phyloP scores from a whole-genome alignment of 1,284 basidiomycete genomes.

The Neotropicomus parvogracilis region DNA sequence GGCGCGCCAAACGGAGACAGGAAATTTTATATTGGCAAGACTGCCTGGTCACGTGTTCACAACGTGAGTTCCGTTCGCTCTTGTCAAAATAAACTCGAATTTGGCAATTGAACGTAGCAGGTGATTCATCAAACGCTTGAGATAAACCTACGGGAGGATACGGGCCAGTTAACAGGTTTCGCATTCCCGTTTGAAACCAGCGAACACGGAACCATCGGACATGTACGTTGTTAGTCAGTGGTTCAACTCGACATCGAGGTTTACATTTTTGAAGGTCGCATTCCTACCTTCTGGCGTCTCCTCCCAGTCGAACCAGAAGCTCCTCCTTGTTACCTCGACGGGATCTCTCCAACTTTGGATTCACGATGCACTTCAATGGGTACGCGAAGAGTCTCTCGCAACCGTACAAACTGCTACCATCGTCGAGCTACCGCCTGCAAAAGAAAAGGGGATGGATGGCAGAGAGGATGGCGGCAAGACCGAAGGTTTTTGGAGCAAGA shows the following conservation, averaged over 20 bases:
- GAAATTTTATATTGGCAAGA: slow-evolving; percentile 59
- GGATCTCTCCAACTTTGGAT: slow-evolving; percentile 80
- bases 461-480: slow-evolving; percentile 10
- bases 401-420: slow-evolving; percentile 64
- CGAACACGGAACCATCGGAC: slow-evolving; percentile 67
- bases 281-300: slow-evolving; percentile 43
- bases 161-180: slow-evolving; percentile 59
- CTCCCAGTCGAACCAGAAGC: slow-evolving; percentile 37
- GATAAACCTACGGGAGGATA: slow-evolving; percentile 49
- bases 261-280: slow-evolving; percentile 43
- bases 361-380: slow-evolving; percentile 66
- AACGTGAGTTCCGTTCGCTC: slow-evolving; percentile 42
- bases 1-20: slow-evolving; percentile 61
- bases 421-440: slow-evolving; percentile 72
- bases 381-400: slow-evolving; percentile 79
- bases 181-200: slow-evolving; percentile 71
- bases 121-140: slow-evolving; percentile 59
- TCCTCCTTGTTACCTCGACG: slow-evolving; percentile 70
- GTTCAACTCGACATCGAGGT: neutral
- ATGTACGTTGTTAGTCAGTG: slow-evolving; percentile 48
- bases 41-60: slow-evolving; percentile 67
- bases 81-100: neutral
- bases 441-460: slow-evolving; percentile 12
- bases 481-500: slow-evolving; percentile 54
- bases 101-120: slow-evolving; percentile 30